Conservation (phyloP, 352 stramenopile genomes). For the Globisporangium paddicum region DNA sequence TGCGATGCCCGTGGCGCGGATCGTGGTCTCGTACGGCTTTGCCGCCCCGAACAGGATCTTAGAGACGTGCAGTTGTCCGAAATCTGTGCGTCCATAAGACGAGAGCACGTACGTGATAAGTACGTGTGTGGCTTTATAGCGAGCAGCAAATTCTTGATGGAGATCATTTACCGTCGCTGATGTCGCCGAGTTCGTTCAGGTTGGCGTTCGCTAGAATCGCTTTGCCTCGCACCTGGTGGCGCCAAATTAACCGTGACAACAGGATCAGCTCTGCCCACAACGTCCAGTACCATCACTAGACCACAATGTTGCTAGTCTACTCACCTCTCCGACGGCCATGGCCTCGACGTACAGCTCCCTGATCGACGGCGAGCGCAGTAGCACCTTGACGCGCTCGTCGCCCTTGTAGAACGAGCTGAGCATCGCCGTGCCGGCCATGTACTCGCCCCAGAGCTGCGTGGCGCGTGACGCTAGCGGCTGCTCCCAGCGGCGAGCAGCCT, state of each 20-base stretch:
- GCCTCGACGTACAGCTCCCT: constrained; percentile 77
- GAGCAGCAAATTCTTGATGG: neutral
- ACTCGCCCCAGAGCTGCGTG: constrained; percentile 77
- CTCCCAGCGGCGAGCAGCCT: constrained; percentile 56
- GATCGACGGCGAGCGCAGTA: constrained; percentile 55
- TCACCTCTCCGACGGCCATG: constrained; percentile 72
- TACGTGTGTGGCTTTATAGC: neutral
- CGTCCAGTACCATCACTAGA: too few species aligned
- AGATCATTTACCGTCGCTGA: constrained; percentile 1
- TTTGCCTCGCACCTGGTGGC: constrained; percentile 57
- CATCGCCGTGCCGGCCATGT: constrained; percentile 84
- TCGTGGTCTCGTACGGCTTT: constrained; percentile 75
- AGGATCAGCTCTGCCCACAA: too few species aligned
- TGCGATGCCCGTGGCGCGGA: constrained; percentile 54
- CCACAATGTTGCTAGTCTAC: neutral
- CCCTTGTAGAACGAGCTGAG: constrained; percentile 86
- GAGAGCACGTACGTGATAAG: neutral
- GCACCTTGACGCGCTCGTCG: constrained; percentile 79
- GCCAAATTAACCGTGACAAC: neutral
- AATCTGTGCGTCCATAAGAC: neutral
- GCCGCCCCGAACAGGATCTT: constrained; percentile 73
- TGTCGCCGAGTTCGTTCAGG: neutral
- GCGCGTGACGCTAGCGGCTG: constrained; percentile 32
- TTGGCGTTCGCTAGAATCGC: constrained; percentile 26
- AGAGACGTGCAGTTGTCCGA: constrained; percentile 64